Percentiles rank a stretch among this genome's conserved stretches.
phyloP scores from a whole-genome alignment of 2,329 filamentous ascomycete genomes.

The Talaromyces sp. region DNA sequence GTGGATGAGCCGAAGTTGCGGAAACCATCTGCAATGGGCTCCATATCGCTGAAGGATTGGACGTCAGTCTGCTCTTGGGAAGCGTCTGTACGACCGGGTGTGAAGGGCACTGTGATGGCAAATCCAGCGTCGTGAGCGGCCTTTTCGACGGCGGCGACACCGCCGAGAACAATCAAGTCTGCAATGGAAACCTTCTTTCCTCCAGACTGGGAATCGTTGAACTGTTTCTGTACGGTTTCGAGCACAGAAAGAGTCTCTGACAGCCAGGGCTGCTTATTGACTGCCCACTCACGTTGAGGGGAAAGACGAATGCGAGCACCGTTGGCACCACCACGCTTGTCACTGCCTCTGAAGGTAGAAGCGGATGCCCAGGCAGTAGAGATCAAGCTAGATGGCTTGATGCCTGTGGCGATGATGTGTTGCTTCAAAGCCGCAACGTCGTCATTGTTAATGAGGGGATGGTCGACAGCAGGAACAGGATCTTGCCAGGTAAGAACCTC shows the following conservation, averaged over 20 bases:
- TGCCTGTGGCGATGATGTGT: constrained; percentile 61
- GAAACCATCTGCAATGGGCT: constrained; percentile 72
- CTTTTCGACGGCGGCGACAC: constrained; percentile 68
- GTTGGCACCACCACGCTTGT: constrained; percentile 81
- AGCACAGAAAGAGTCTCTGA: constrained; percentile 59
- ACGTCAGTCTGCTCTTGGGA: constrained; percentile 69
- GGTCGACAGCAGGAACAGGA: constrained; percentile 60
- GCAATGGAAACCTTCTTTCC: constrained; percentile 75
- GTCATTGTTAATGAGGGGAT: constrained; percentile 58
- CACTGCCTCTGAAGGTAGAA: constrained; percentile 68
- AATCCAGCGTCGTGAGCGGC: constrained; percentile 45
- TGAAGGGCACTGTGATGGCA: constrained; percentile 64
- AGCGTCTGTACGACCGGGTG: constrained; percentile 69
- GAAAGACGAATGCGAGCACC: constrained; percentile 72
- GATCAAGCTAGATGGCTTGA: constrained; percentile 61
- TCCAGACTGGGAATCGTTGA: constrained; percentile 52
- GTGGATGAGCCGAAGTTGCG: constrained; percentile 70
- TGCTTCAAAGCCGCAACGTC: constrained; percentile 67
- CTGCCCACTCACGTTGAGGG: constrained; percentile 68
- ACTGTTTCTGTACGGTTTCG: constrained; percentile 63
- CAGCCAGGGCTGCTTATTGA: constrained; percentile 70
- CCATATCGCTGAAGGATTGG: constrained; percentile 61
- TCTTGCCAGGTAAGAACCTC: constrained; percentile 74
- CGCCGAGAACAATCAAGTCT: constrained; percentile 74
- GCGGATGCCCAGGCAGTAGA: constrained; percentile 67